A percentile compares a stretch with the other conserved stretches of the same genome.
These are phyloP conservation scores for Phaeosphaeriaceae sp. DNA, from an alignment of 2,329 filamentous ascomycete genomes.

Conservation along the genomic window DNA sequence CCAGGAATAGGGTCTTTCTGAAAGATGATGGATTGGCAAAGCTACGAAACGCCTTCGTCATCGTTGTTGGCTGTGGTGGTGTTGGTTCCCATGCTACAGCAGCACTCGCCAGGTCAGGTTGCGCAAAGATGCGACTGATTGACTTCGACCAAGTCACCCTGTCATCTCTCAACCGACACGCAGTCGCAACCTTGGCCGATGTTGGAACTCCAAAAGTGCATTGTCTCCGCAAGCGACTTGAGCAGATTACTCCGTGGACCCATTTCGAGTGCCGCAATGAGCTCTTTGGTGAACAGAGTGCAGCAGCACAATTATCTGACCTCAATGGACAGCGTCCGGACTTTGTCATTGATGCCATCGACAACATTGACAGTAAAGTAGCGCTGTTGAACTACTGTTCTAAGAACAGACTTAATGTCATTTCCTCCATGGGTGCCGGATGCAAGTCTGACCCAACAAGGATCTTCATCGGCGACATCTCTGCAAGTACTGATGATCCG, in stretches of 20 bases:
- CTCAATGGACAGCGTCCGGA: slow-evolving; percentile 76
- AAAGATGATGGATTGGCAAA: slow-evolving; percentile 80
- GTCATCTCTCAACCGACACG: slow-evolving; percentile 93
- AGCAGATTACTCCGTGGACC: slow-evolving; percentile 91
- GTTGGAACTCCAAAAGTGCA: slow-evolving; percentile 93
- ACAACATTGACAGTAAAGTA: slow-evolving; percentile 98
- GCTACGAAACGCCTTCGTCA: slow-evolving; percentile 80
- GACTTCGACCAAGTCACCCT: slow-evolving; percentile 98
- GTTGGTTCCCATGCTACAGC: slow-evolving; percentile 92
- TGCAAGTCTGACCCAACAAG: slow-evolving; percentile 88
- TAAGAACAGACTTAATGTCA: slow-evolving; percentile 77
- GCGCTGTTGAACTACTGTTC: slow-evolving; percentile 88
- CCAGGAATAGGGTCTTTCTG: slow-evolving; percentile 90
- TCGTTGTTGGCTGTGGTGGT: slow-evolving; percentile 91
- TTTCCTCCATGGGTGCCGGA: slow-evolving; percentile 94
- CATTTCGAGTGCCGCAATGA: slow-evolving; percentile 86
- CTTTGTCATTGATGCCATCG: slow-evolving; percentile 96
- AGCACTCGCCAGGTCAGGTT: slow-evolving; percentile 86
- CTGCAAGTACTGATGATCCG: slow-evolving; percentile 83
- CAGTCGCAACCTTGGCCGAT: slow-evolving; percentile 90
- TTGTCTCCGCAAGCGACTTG: slow-evolving; percentile 78
- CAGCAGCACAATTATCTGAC: slow-evolving; percentile 69
- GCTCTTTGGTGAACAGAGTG: slow-evolving; percentile 75
- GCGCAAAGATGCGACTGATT: slow-evolving; percentile 84
- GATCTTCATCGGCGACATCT: slow-evolving; percentile 91